phyloP scores from a whole-genome alignment of 164 flowering plant species.

The Stephania japonica region DNA sequence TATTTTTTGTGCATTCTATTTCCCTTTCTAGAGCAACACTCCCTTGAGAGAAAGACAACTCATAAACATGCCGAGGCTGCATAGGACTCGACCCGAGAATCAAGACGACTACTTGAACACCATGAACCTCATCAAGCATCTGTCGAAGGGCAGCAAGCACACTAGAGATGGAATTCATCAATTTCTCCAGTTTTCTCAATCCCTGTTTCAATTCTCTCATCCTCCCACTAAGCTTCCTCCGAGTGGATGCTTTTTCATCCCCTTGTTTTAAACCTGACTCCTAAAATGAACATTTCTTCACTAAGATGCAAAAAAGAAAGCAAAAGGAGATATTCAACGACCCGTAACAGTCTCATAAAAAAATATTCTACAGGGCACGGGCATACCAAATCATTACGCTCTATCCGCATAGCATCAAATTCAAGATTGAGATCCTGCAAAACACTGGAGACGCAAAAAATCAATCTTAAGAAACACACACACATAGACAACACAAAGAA shows the following conservation, averaged over 20 bases:
- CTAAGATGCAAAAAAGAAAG: conserved; percentile 10
- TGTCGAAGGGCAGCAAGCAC: conserved; percentile 52
- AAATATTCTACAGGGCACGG: conserved; percentile 2
- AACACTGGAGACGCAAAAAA: conserved; percentile 30
- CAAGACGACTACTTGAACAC: conserved; percentile 43
- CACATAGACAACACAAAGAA: too few species aligned
- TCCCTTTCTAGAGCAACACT: conserved; percentile 18
- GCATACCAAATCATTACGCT: conserved; percentile 64
- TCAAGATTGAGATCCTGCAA: conserved; percentile 67
- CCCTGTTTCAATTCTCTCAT: conserved; percentile 73
- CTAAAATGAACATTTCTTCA: conserved; percentile 35
- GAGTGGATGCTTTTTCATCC: conserved; percentile 33
- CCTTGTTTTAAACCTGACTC: conserved; percentile 34
- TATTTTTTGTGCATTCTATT: conserved; percentile 38
- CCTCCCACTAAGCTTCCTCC: conserved; percentile 51
- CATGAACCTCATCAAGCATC: conserved; percentile 45
- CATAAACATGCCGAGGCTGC: conserved; percentile 73
- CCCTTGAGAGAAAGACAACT: conserved; percentile 49
- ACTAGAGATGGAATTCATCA: conserved; percentile 50
- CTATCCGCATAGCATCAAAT: conserved; percentile 49
- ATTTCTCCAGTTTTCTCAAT: conserved; percentile 56
- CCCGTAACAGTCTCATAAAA: conserved; percentile 4
- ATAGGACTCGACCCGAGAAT: conserved; percentile 75
- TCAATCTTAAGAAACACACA: too few species aligned
- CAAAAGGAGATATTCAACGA: conserved; percentile 5